phyloP scores from a whole-genome alignment of 2,329 filamentous ascomycete genomes.

The Colletotrichum lini region DNA sequence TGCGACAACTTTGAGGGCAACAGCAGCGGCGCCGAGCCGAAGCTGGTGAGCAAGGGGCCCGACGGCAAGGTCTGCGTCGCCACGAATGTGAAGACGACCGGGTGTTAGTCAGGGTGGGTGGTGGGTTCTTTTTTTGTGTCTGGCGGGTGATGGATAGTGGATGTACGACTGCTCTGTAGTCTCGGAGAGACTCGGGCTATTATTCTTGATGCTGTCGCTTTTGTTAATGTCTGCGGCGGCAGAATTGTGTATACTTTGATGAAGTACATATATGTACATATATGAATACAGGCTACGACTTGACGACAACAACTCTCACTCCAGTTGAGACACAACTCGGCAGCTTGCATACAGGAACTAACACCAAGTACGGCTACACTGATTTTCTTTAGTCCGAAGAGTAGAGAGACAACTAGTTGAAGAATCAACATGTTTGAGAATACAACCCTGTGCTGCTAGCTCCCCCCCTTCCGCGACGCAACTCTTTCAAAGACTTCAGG shows the following conservation, averaged over 20 bases:
- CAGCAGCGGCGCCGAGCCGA: slow-evolving; percentile 30
- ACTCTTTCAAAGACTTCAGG: too few species aligned
- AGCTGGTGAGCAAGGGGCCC: slow-evolving; percentile 31
- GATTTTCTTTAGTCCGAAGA: too few species aligned
- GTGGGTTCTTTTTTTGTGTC: background rate
- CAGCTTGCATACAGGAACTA: too few species aligned
- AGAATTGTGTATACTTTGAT: background rate
- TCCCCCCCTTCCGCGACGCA: too few species aligned
- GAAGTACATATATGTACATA: background rate
- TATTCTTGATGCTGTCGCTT: too few species aligned
- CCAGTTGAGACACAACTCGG: too few species aligned
- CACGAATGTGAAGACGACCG: slow-evolving; percentile 31
- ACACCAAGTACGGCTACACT: too few species aligned
- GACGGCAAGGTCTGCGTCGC: slow-evolving; percentile 40
- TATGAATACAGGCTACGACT: background rate
- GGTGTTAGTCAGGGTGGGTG: slow-evolving; percentile 14
- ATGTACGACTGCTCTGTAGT: background rate
- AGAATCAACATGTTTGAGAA: too few species aligned
- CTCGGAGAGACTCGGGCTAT: background rate
- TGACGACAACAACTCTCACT: too few species aligned
- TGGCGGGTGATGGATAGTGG: background rate
- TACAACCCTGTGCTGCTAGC: too few species aligned
- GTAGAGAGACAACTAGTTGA: too few species aligned
- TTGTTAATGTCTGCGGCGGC: background rate
- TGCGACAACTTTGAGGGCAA: slow-evolving; percentile 41